Percentiles rank a stretch among this genome's conserved stretches.
These are phyloP conservation scores for Eucalyptus guilfoylei DNA, from an alignment of 345 rosid genomes.

Conservation along the genomic window DNA sequence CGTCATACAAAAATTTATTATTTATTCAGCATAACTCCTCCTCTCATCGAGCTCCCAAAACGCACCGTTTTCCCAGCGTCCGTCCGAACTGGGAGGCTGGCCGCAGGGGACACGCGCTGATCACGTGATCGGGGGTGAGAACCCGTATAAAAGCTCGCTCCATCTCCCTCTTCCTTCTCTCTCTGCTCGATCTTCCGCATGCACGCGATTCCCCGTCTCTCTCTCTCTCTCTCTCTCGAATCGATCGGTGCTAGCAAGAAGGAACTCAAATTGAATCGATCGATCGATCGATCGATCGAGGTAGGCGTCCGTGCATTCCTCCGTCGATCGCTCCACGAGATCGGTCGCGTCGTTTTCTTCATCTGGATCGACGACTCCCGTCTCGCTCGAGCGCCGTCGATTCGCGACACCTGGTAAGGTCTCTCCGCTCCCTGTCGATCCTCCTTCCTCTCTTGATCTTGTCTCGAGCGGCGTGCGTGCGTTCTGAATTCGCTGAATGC, in stretches of 20 bases:
- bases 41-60: not conserved
- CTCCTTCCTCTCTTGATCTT: not conserved
- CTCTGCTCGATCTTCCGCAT: not conserved
- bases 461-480: not conserved
- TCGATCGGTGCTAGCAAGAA: not conserved
- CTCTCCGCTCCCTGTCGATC: not conserved
- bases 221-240: not conserved
- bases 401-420: not conserved
- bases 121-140: not conserved
- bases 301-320: not conserved
- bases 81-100: not conserved
- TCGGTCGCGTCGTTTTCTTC: not conserved
- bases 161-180: fast-evolving
- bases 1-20: not conserved
- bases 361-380: not conserved
- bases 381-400: not conserved
- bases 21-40: not conserved
- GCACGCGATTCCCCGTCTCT: not conserved
- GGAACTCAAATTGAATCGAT: not conserved
- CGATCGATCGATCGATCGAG: not conserved
- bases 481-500: not conserved
- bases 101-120: not conserved
- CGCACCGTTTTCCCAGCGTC: not conserved
- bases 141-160: not conserved
- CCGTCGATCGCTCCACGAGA: not conserved